Evolutionary conservation across 148 eudicot species (phyloP).

Genomic region (Cornus controversa): DNA sequence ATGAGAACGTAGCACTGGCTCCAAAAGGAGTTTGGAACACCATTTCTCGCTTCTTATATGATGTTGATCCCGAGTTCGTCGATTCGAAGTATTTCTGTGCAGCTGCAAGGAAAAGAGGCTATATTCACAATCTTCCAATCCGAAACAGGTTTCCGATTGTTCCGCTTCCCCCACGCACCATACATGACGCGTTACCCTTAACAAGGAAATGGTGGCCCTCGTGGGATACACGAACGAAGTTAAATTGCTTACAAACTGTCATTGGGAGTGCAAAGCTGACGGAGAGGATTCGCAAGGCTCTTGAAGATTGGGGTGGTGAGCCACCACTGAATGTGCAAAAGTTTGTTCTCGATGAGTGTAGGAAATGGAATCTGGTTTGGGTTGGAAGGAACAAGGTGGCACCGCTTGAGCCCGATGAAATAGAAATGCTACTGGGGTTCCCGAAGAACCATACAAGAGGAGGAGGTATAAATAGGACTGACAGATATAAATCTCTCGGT

Average conservation of each 20-base stretch:
- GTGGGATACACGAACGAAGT: constrained; percentile 66
- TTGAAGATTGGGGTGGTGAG: constrained; percentile 48
- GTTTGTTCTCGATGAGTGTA: constrained; percentile 48
- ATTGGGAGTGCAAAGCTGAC: constrained; percentile 64
- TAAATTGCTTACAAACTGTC: constrained; percentile 75
- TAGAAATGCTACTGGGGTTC: constrained; percentile 75
- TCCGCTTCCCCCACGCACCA: constrained; percentile 65
- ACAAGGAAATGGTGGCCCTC: constrained; percentile 73
- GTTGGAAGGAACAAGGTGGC: constrained; percentile 81
- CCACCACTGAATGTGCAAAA: constrained; percentile 57
- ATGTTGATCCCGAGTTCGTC: constrained; percentile 70
- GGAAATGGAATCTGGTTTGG: constrained; percentile 86
- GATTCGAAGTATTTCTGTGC: constrained; percentile 77
- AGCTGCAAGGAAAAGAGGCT: constrained; percentile 77
- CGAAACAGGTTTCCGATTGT: constrained; percentile 54
- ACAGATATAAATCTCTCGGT: constrained; percentile 71
- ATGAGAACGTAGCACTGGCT: constrained; percentile 80
- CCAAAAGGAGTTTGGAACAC: constrained; percentile 93
- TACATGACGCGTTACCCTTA: constrained; percentile 59
- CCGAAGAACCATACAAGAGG: constrained; percentile 84
- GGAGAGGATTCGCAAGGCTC: constrained; percentile 55
- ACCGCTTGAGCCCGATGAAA: constrained; percentile 82
- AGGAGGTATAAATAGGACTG: constrained; percentile 77
- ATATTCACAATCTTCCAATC: constrained; percentile 73
- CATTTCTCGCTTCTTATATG: constrained; percentile 60